A percentile compares a stretch with the other conserved stretches of the same genome.
Evolutionary conservation across 192 early-diverging fungal genomes (phyloP).

Genomic region (Entrophospora sp.): DNA sequence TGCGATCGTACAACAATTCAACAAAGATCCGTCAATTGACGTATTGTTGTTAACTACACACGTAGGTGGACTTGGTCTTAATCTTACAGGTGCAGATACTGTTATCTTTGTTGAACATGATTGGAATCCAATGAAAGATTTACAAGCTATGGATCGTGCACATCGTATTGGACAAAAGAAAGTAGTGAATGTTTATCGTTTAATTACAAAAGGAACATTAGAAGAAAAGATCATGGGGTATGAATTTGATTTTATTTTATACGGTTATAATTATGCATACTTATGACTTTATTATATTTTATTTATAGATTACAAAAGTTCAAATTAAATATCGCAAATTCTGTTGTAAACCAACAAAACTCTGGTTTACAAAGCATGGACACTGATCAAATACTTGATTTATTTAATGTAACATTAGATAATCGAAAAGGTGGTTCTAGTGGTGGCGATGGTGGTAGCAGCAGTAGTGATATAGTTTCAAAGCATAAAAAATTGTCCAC

Average conservation of each 20-base stretch:
- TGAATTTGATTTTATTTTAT: background rate
- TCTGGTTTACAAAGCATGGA: conserved; percentile 90
- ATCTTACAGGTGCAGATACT: conserved; percentile 97
- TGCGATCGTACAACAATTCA: conserved; percentile 89
- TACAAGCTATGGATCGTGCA: conserved; percentile 99
- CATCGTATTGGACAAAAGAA: conserved; percentile 97
- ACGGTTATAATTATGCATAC: background rate
- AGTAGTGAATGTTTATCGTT: conserved; percentile 95
- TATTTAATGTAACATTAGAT: conserved; percentile 72
- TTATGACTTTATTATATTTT: background rate
- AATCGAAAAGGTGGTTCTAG: conserved; percentile 26
- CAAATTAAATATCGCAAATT: conserved; percentile 94
- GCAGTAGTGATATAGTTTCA: conserved; percentile 11
- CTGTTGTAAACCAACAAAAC: conserved; percentile 95
- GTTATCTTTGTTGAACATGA: conserved; percentile 99
- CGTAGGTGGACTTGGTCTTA: conserved; percentile 95
- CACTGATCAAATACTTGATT: conserved; percentile 89
- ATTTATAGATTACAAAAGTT: conserved; percentile 84
- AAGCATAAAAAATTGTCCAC: conserved; percentile 47
- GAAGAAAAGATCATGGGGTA: conserved; percentile 99
- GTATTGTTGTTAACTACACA: conserved; percentile 90
- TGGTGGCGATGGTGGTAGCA: background rate
- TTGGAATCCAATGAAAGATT: conserved; percentile 98
- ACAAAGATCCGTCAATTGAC: conserved; percentile 92
- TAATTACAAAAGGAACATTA: conserved; percentile 93